Evolutionary conservation across 176 grass and related monocot species (phyloP).

Genomic region (Triticum timopheevii): DNA sequence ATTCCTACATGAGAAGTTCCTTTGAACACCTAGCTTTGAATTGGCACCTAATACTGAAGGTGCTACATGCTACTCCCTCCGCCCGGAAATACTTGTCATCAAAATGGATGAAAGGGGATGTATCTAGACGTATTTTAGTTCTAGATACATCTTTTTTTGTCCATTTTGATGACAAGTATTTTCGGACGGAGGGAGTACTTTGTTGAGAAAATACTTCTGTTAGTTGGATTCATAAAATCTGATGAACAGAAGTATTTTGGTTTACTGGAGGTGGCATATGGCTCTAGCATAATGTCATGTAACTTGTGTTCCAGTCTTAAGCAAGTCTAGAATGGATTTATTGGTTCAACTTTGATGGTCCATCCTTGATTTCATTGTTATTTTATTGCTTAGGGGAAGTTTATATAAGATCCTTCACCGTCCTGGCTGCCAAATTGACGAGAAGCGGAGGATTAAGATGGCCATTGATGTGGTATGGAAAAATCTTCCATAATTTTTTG

Average conservation of each 20-base stretch:
- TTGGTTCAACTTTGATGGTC: conserved; percentile 17
- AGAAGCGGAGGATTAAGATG: conserved; percentile 97
- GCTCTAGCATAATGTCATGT: conserved; percentile 20
- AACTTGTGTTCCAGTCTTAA: conserved; percentile 9
- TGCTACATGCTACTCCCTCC: conserved; percentile 14
- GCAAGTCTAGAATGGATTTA: conserved; percentile 10
- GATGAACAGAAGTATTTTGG: not conserved
- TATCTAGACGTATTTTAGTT: no score
- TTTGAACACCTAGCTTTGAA: not conserved
- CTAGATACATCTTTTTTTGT: no score
- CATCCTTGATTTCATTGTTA: conserved; percentile 8
- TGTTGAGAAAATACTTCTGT: not conserved
- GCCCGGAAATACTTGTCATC: no score
- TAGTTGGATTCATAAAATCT: not conserved
- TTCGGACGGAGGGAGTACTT: not conserved
- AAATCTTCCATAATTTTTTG: conserved; percentile 33
- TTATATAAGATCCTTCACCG: conserved; percentile 99
- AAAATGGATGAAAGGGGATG: no score
- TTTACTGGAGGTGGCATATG: conserved; percentile 1
- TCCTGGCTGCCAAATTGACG: conserved; percentile 93
- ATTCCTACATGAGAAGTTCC: conserved; percentile 6
- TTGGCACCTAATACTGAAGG: conserved; percentile 12
- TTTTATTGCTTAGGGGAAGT: conserved; percentile 77
- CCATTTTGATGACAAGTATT: no score
- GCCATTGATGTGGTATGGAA: conserved; percentile 93